Percentiles rank a stretch among this genome's conserved stretches.
Evolutionary conservation across 148 eudicot species (phyloP).

Genomic region (Vaccinium corymbosum): DNA sequence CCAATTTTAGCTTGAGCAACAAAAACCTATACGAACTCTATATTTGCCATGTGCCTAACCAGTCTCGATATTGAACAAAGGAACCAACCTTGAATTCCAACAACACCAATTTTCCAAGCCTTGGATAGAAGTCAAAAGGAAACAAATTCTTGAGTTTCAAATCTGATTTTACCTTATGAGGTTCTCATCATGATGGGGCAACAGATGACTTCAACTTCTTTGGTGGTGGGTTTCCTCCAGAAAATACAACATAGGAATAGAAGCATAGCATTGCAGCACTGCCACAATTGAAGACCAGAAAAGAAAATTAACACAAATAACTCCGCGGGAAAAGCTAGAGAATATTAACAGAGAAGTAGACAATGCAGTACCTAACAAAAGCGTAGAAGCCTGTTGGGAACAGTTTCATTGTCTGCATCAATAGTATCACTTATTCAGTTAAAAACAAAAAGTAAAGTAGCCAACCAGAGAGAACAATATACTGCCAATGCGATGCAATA

Average conservation of each 20-base stretch:
- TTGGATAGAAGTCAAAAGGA: neutral
- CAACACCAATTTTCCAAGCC: neutral
- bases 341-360: neutral
- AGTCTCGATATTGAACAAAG: neutral
- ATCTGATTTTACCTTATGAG: slow-evolving; percentile 5
- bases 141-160: neutral
- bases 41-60: neutral
- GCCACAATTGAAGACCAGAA: slow-evolving; percentile 20
- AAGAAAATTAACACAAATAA: neutral
- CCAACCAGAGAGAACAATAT: neutral
- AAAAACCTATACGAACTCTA: no score
- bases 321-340: neutral
- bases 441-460: neutral
- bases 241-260: slow-evolving; percentile 74
- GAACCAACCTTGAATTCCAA: neutral
- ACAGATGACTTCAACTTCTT: slow-evolving; percentile 61
- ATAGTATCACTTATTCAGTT: neutral
- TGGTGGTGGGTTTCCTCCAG: slow-evolving; percentile 97
- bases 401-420: slow-evolving; percentile 60
- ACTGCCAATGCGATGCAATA: slow-evolving; percentile 15
- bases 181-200: slow-evolving; percentile 38
- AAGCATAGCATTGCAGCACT: slow-evolving; percentile 88
- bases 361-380: slow-evolving; percentile 54
- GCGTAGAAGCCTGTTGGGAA: slow-evolving; percentile 63
- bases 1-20: slow-evolving; percentile 2